Evolutionary conservation across 176 grass and related monocot genomes (phyloP).

Genomic region (bread wheat (Triticum aestivum)): DNA sequence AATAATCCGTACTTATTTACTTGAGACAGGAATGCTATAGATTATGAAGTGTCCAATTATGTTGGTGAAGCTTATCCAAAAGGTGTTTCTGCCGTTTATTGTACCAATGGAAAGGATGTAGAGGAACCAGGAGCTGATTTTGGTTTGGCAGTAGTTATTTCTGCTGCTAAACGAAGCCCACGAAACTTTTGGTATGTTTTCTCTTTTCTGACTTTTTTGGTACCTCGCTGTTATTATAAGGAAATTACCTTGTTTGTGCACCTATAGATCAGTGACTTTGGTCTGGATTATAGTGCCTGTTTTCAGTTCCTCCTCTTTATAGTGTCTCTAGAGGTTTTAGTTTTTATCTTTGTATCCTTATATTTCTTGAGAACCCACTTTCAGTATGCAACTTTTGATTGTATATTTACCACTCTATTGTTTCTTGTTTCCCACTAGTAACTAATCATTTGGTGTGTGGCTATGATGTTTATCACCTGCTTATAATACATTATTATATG

Average conservation of each 20-base stretch:
- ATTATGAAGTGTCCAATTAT: slow-evolving; percentile 89
- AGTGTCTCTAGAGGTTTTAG: not conserved
- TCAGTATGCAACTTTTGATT: not conserved
- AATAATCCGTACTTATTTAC: slow-evolving; percentile 20
- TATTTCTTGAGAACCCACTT: slow-evolving; percentile 11
- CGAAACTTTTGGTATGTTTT: slow-evolving; percentile 88
- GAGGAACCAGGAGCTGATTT: slow-evolving; percentile 92
- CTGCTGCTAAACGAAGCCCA: slow-evolving; percentile 75
- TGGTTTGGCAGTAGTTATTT: slow-evolving; percentile 73
- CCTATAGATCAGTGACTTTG: slow-evolving; percentile 5
- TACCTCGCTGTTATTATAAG: not conserved
- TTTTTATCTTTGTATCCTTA: slow-evolving; percentile 9
- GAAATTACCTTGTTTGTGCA: slow-evolving; percentile 7
- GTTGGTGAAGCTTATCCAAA: slow-evolving; percentile 85
- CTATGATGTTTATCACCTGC: not conserved
- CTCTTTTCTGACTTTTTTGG: slow-evolving; percentile 17
- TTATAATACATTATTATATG: not conserved
- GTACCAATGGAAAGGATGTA: slow-evolving; percentile 73
- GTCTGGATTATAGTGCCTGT: not conserved
- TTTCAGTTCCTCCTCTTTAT: not conserved
- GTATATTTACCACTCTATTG: not conserved
- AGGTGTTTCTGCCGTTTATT: slow-evolving; percentile 81
- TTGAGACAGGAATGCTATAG: slow-evolving; percentile 61
- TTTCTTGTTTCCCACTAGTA: not conserved
- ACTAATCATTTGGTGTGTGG: slow-evolving; percentile 11